Conservation (phyloP, 169 alveolate genomes). For the Miamiensis avidus region DNA sequence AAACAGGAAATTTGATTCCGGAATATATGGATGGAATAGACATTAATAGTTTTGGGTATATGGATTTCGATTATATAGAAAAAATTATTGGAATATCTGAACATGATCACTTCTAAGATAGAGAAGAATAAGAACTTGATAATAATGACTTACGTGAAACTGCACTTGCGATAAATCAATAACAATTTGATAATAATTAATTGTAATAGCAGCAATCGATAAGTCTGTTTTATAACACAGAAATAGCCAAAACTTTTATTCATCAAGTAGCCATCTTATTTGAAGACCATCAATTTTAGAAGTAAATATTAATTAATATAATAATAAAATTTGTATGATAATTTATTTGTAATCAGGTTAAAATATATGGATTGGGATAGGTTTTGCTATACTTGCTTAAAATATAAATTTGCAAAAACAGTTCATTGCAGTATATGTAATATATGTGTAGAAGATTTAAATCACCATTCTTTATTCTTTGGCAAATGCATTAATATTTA, state of each 20-base stretch:
- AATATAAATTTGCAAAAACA: neutral
- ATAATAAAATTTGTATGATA: no score
- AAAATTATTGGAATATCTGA: no score
- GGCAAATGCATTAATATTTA: neutral
- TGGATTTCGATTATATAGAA: neutral
- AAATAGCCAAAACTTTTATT: neutral
- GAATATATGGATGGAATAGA: neutral
- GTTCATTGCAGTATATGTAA: neutral
- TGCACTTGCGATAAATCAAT: no score
- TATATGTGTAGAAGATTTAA: neutral
- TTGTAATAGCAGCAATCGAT: neutral
- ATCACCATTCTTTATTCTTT: neutral
- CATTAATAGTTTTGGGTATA: neutral
- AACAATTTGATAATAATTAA: neutral
- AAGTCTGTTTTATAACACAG: neutral
- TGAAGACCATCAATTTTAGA: neutral
- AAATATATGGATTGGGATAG: neutral
- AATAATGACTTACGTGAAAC: neutral
- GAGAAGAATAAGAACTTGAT: neutral
- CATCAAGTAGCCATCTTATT: neutral
- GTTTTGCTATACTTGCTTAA: neutral
- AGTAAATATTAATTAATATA: neutral
- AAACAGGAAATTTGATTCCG: neutral
- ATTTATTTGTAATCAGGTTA: neutral
- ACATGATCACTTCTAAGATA: neutral